phyloP scores from a whole-genome alignment of 352 stramenopile genomes.

The Pythium oligandrum region DNA sequence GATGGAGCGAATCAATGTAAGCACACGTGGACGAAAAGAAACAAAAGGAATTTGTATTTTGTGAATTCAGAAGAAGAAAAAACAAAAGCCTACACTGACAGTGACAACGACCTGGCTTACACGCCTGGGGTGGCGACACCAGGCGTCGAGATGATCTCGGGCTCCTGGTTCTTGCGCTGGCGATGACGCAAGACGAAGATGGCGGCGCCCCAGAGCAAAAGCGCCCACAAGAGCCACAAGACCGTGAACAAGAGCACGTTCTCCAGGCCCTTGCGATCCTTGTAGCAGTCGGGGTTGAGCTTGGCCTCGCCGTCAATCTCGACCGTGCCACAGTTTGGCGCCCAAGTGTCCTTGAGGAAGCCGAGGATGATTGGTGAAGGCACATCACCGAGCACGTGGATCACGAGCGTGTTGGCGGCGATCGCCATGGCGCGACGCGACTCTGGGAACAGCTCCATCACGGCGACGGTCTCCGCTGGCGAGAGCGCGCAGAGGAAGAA shows the following conservation, averaged over 20 bases:
- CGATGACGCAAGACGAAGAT: conserved; percentile 28
- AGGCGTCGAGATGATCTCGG: neutral
- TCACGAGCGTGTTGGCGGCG: conserved; percentile 87
- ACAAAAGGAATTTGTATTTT: neutral
- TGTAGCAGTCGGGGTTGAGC: conserved; percentile 61
- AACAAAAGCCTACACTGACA: neutral
- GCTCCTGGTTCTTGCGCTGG: neutral
- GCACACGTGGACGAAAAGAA: conserved; percentile 1
- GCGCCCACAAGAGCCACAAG: conserved; percentile 68
- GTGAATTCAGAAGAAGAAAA: conserved; percentile 2
- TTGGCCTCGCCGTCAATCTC: conserved; percentile 50
- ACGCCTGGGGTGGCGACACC: neutral
- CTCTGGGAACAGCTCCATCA: conserved; percentile 88
- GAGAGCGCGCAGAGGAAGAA: conserved; percentile 75
- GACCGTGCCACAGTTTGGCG: conserved; percentile 82
- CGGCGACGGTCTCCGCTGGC: conserved; percentile 75
- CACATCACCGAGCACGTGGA: conserved; percentile 93
- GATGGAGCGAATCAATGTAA: too few relatives aligned
- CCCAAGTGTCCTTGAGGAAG: conserved; percentile 89
- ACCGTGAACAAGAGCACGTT: conserved; percentile 71
- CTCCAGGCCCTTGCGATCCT: conserved; percentile 55
- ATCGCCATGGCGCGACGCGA: conserved; percentile 87
- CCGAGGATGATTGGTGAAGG: conserved; percentile 92
- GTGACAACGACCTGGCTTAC: neutral
- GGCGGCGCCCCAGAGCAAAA: conserved; percentile 60